These are phyloP conservation scores for Rhynchospora breviuscula DNA, from an alignment of 176 grass and related monocot genomes.

Conservation along the genomic window DNA sequence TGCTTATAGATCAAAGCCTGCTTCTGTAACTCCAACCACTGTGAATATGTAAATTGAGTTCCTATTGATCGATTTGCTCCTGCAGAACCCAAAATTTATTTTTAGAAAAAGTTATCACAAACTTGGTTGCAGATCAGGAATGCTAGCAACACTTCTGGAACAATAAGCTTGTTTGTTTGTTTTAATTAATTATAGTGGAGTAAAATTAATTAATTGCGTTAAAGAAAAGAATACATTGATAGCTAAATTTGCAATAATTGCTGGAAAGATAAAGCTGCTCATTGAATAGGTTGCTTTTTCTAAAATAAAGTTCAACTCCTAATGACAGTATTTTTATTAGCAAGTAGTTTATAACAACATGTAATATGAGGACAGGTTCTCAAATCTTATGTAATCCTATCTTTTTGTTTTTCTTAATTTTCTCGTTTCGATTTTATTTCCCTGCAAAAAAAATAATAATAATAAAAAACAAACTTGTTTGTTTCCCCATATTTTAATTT, in stretches of 20 bases:
- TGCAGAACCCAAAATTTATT: background rate
- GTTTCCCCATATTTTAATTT: background rate
- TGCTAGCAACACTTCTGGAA: background rate
- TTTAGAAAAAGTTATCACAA: background rate
- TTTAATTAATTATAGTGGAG: background rate
- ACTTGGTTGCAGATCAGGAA: background rate
- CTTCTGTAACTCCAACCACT: constrained; percentile 41
- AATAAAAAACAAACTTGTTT: background rate
- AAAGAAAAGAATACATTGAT: background rate
- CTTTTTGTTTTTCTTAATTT: background rate
- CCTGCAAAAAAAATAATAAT: background rate
- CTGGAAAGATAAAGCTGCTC: background rate
- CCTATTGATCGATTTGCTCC: constrained; percentile 3
- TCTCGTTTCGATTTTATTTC: background rate
- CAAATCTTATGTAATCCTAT: background rate
- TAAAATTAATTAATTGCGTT: background rate
- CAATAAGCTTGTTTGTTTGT: background rate
- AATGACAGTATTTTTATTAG: background rate
- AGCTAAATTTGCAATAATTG: background rate
- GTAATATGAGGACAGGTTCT: background rate
- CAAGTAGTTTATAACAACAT: background rate
- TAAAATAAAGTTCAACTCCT: background rate
- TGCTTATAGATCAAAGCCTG: constrained; percentile 45
- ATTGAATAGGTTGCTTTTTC: background rate
- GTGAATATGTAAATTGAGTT: constrained; percentile 28